Evolutionary conservation across 192 early-diverging fungal genomes (phyloP).

Genomic region (Powellomyces hirtus): DNA sequence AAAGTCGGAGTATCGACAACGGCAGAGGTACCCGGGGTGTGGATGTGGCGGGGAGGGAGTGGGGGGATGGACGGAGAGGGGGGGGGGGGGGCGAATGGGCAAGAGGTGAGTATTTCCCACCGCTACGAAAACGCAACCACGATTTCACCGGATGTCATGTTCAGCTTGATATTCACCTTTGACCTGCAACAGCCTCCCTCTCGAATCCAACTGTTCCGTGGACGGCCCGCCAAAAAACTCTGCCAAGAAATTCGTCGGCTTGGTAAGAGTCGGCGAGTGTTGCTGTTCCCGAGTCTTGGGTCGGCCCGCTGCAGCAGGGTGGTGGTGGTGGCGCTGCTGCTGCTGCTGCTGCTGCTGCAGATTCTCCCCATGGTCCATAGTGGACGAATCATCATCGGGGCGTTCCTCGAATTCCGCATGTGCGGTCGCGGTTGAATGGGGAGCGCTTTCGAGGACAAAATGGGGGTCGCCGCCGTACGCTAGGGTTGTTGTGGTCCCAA

Average conservation of each 20-base stretch:
- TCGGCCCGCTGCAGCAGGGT: too few species aligned
- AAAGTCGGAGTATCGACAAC: neutral
- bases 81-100: neutral
- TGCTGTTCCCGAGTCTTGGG: neutral
- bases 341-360: neutral
- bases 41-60: neutral
- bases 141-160: too few species aligned
- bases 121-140: too few species aligned
- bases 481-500: too few species aligned
- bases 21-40: neutral
- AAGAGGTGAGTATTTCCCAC: conserved; percentile 5
- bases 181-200: conserved; percentile 8
- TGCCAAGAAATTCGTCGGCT: neutral
- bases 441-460: too few species aligned
- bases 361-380: neutral
- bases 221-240: neutral
- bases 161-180: conserved; percentile 10
- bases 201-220: neutral
- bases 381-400: neutral
- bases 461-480: too few species aligned
- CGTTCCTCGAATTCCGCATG: neutral
- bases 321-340: neutral
- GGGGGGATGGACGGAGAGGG: neutral
- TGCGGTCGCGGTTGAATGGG: too few species aligned
- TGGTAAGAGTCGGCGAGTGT: neutral